These are phyloP conservation scores for Trifolium fragiferum DNA, from an alignment of 306 rosid genomes.

Conservation along the genomic window DNA sequence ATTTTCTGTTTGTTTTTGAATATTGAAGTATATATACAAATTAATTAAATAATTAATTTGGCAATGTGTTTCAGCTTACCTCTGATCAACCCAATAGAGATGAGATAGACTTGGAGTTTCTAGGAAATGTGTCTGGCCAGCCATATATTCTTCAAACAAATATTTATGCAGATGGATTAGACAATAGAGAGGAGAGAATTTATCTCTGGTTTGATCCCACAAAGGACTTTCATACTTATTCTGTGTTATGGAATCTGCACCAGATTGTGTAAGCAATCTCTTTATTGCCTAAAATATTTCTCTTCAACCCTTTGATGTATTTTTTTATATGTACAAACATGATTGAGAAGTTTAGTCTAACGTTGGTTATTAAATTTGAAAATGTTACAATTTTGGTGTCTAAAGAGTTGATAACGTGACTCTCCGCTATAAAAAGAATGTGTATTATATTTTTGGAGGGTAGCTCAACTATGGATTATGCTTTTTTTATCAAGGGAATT, in stretches of 20 bases:
- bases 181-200: constrained; percentile 84
- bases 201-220: constrained; percentile 96
- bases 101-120: constrained; percentile 89
- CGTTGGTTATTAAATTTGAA: too few relatives aligned
- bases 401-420: neutral
- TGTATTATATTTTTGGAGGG: too few relatives aligned
- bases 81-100: constrained; percentile 92
- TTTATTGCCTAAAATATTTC: neutral
- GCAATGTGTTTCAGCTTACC: constrained; percentile 59
- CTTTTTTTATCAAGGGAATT: too few relatives aligned
- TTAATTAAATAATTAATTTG: neutral
- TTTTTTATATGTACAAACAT: too few relatives aligned
- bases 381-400: too few relatives aligned
- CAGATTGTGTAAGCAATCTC: constrained; percentile 79
- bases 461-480: too few relatives aligned
- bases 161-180: constrained; percentile 74
- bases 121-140: constrained; percentile 77
- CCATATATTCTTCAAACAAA: constrained; percentile 86
- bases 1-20: neutral
- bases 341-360: too few relatives aligned
- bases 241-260: constrained; percentile 82
- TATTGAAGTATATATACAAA: neutral
- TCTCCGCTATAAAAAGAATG: neutral
- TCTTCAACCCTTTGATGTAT: neutral
- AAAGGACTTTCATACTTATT: constrained; percentile 80